A percentile compares a stretch with the other conserved stretches of the same genome.
Conservation (phyloP, 352 stramenopile genomes). For the Phytophthora quininea region DNA sequence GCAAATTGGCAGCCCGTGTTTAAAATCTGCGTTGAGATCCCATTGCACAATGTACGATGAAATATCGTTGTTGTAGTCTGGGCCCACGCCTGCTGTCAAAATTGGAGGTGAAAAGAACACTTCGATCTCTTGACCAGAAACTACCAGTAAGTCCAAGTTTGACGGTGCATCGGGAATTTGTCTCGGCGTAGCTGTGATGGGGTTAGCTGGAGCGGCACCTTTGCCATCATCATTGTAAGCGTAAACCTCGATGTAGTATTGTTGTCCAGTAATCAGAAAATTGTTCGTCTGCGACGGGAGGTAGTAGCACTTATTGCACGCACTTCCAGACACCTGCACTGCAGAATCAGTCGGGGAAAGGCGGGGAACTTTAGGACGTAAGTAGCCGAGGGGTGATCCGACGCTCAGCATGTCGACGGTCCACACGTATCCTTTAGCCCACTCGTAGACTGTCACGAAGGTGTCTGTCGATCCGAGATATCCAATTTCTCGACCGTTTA, state of each 20-base stretch:
- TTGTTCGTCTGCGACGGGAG: constrained; percentile 60
- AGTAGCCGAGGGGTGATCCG: constrained; percentile 39
- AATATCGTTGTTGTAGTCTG: constrained; percentile 87
- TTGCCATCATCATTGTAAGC: constrained; percentile 81
- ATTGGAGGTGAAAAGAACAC: constrained; percentile 90
- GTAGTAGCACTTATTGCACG: constrained; percentile 76
- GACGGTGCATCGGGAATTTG: constrained; percentile 90
- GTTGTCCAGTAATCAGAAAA: constrained; percentile 49
- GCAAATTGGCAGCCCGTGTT: constrained; percentile 66
- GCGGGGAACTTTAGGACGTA: constrained; percentile 63
- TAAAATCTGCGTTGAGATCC: constrained; percentile 77
- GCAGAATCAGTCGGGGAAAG: constrained; percentile 49
- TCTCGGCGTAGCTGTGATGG: constrained; percentile 61
- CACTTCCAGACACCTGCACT: constrained; percentile 45
- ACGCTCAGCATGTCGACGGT: constrained; percentile 62
- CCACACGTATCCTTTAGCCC: constrained; percentile 77
- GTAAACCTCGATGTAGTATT: constrained; percentile 82
- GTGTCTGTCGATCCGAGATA: constrained; percentile 52
- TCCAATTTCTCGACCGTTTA: constrained; percentile 59
- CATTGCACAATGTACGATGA: constrained; percentile 91
- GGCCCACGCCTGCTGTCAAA: constrained; percentile 55
- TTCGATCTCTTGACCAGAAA: constrained; percentile 89
- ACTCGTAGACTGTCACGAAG: constrained; percentile 62
- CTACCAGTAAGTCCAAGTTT: constrained; percentile 84
- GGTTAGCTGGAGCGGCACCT: constrained; percentile 44